Evolutionary conservation across 2,329 filamentous ascomycete genomes (phyloP).

Genomic region (Colletotrichum liriopes): DNA sequence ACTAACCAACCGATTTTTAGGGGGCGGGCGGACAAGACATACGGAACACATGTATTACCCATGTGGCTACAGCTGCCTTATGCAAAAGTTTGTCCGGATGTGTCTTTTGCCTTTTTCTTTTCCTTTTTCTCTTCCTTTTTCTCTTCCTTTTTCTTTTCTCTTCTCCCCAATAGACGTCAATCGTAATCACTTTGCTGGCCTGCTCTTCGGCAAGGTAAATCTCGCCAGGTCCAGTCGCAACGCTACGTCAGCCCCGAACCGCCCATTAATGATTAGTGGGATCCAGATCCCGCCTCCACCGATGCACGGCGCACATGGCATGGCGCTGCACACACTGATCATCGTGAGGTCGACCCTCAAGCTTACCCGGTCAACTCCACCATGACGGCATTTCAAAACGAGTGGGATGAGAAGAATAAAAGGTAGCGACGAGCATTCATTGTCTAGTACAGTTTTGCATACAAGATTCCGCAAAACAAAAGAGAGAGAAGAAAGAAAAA

Average conservation of each 20-base stretch:
- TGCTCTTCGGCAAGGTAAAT: no score
- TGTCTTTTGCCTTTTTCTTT: not conserved
- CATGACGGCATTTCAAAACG: not conserved
- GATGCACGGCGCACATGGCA: constrained; percentile 13
- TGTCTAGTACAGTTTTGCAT: constrained; percentile 42
- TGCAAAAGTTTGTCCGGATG: not conserved
- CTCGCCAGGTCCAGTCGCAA: not conserved
- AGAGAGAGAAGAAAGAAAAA: not conserved
- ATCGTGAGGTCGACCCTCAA: constrained; percentile 35
- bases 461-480: constrained; percentile 29
- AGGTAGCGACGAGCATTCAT: constrained; percentile 37
- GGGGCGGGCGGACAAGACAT: no score
- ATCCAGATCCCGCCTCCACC: constrained; percentile 19
- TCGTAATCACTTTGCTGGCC: not conserved
- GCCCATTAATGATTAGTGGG: not conserved
- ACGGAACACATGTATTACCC: not conserved
- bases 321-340: constrained; percentile 35
- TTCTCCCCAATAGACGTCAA: not conserved
- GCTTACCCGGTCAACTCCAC: constrained; percentile 23
- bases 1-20: no score
- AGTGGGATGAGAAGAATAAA: not conserved
- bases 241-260: constrained; percentile 8
- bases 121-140: no score
- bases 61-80: not conserved
- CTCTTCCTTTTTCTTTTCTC: not conserved